phyloP scores from a whole-genome alignment of 495 filamentous ascomycete genomes.

The Xylaria venustula region DNA sequence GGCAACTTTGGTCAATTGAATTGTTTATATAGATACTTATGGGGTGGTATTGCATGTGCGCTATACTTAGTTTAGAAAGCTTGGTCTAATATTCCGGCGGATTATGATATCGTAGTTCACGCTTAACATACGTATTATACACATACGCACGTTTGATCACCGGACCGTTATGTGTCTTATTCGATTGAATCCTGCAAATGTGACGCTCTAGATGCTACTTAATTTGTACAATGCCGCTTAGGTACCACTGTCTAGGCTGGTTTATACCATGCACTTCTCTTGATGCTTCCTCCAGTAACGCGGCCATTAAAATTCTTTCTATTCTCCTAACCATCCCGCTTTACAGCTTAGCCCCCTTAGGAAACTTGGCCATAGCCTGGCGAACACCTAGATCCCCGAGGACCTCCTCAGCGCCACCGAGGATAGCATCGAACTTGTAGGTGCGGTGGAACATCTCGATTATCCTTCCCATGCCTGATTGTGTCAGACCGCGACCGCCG shows the following conservation, averaged over 20 bases:
- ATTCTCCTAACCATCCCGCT: neutral
- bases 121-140: no score
- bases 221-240: slow-evolving; percentile 1
- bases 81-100: neutral
- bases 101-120: neutral
- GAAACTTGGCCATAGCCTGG: slow-evolving; percentile 79
- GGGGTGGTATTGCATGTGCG: slow-evolving; percentile 1
- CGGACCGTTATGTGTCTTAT: neutral
- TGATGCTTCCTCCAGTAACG: neutral
- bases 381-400: slow-evolving; percentile 78
- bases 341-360: slow-evolving; percentile 72
- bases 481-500: slow-evolving; percentile 76
- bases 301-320: neutral
- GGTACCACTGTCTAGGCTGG: neutral
- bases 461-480: slow-evolving; percentile 76
- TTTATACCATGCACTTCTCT: neutral
- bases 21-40: slow-evolving; percentile 7
- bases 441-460: slow-evolving; percentile 81
- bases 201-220: neutral
- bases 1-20: neutral
- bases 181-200: neutral
- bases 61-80: neutral
- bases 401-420: slow-evolving; percentile 84
- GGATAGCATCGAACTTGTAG: slow-evolving; percentile 87
- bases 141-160: neutral